Percentiles rank a stretch among this genome's conserved stretches.
Conservation (phyloP, 2,329 filamentous ascomycete genomes). For the Aspergillus eucalypticola region DNA sequence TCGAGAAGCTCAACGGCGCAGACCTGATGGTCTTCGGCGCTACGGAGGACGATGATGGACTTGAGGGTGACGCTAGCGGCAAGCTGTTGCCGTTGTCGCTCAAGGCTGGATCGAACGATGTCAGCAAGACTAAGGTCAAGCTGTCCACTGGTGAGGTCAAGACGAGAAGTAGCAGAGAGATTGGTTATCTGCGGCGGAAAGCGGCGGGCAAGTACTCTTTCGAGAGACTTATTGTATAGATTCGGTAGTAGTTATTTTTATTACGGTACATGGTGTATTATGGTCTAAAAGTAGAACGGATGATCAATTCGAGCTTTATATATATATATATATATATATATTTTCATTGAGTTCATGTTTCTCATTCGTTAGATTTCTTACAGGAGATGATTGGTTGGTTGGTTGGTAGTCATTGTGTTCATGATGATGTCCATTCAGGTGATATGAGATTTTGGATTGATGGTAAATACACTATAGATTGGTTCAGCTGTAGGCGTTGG, state of each 20-base stretch:
- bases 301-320: neutral
- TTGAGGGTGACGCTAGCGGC: conserved; percentile 34
- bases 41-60: conserved; percentile 31
- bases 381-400: neutral
- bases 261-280: neutral
- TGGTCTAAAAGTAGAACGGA: conserved; percentile 4
- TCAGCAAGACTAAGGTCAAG: conserved; percentile 49
- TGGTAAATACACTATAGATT: no score
- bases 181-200: conserved; percentile 74
- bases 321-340: no score
- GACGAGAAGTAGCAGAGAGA: conserved; percentile 69
- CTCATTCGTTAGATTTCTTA: neutral
- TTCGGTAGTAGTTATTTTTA: neutral
- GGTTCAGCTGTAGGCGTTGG: no score
- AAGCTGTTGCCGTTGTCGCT: conserved; percentile 71
- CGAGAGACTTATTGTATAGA: conserved; percentile 70
- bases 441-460: no score
- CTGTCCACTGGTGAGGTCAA: conserved; percentile 71
- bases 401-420: neutral
- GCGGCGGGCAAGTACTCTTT: conserved; percentile 80
- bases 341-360: no score
- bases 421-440: no score
- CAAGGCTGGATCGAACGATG: conserved; percentile 54
- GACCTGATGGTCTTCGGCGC: conserved; percentile 37
- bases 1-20: conserved; percentile 43